phyloP scores from a whole-genome alignment of 2,329 filamentous ascomycete species.

The Diplodia seriata region DNA sequence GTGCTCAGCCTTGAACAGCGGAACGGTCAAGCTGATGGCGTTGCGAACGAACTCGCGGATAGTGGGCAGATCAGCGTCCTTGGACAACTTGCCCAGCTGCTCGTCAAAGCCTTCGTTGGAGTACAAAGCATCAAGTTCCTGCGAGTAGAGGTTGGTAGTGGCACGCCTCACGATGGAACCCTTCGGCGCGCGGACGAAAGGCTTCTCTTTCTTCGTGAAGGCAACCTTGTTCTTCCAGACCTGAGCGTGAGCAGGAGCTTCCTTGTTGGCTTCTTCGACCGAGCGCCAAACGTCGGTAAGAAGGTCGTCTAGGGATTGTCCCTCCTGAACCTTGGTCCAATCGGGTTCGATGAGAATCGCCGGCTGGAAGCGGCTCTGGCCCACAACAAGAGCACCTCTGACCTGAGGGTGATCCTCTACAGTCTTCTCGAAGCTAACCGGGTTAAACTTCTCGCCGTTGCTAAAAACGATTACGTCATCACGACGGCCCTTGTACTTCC shows the following conservation, averaged over 20 bases:
- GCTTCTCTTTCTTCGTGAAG: conserved; percentile 51
- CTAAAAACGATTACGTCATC: conserved; percentile 38
- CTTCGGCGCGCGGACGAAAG: conserved; percentile 56
- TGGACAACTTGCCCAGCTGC: conserved; percentile 28
- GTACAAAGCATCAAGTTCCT: conserved; percentile 57
- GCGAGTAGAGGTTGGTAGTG: conserved; percentile 51
- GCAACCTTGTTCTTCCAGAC: conserved; percentile 53
- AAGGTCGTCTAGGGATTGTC: conserved; percentile 35
- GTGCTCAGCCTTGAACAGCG: conserved; percentile 7
- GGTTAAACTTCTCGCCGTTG: conserved; percentile 38
- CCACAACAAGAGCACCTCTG: conserved; percentile 44
- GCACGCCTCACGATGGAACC: conserved; percentile 53
- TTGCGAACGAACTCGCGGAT: conserved; percentile 34
- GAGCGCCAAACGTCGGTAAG: conserved; percentile 55
- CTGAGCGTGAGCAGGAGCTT: conserved; percentile 51
- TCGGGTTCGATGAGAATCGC: conserved; percentile 43
- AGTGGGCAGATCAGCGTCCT: conserved; percentile 27
- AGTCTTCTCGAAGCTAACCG: conserved; percentile 37
- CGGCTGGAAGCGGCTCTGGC: conserved; percentile 41
- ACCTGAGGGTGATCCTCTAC: conserved; percentile 40
- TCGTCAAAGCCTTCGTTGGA: conserved; percentile 28
- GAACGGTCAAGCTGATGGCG: conserved; percentile 32
- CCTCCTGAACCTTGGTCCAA: conserved; percentile 27
- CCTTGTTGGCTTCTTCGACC: conserved; percentile 54
- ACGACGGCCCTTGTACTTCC: conserved; percentile 37